Base-by-base conservation (phyloP, 371 early-diverging fungal genomes). In the Rhizopus stolonifer region DNA sequence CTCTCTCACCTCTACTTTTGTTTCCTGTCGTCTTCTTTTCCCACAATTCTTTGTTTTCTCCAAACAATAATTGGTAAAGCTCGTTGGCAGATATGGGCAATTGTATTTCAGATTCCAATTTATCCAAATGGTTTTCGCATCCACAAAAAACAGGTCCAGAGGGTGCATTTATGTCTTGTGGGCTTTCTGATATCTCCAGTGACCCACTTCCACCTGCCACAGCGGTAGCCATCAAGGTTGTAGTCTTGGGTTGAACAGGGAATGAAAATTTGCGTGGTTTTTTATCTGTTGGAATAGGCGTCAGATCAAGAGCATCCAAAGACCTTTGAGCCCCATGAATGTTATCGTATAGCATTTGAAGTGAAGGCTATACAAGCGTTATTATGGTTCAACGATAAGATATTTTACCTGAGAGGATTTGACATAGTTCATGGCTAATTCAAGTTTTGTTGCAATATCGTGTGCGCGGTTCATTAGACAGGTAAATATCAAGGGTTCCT, bases 61-160 rank as follows among this genome's bases (percentile, higher is more conserved):
- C 72, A 64, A 86, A 90, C 19, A 90, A 47, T 18, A 83, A 36
- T 0, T 84, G 82, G 46, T 70, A 86, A 18, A 86, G 36, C 17
- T 67, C 65, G 56, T 85, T 87, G 18, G 88, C 87, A 4, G 87
- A 74, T 9, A 85, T 56, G 1, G 69, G 65, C 4, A 86, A 61
- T 18, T 77, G 73, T 11, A 78, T 64, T 23, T 87, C 83, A 13
- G 69, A 49, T 38, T 85, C 87, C 13, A 73, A 42, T 50, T 81
- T 82, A 40, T 90, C 90, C 19, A 82, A 58, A 60, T 90, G 90
- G 22, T 80, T 81, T 36, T 79, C 72, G 60, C 90, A 90, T 10
- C 73, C 80, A 49, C 90, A 90, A 68, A 7, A 81, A 81, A 0
- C 64, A 7, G 79, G 77, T 0, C 61, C 62, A 0, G 70, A 33